These are phyloP conservation scores for Lepraria neglecta DNA, from an alignment of 495 filamentous ascomycete genomes.

Conservation along the genomic window DNA sequence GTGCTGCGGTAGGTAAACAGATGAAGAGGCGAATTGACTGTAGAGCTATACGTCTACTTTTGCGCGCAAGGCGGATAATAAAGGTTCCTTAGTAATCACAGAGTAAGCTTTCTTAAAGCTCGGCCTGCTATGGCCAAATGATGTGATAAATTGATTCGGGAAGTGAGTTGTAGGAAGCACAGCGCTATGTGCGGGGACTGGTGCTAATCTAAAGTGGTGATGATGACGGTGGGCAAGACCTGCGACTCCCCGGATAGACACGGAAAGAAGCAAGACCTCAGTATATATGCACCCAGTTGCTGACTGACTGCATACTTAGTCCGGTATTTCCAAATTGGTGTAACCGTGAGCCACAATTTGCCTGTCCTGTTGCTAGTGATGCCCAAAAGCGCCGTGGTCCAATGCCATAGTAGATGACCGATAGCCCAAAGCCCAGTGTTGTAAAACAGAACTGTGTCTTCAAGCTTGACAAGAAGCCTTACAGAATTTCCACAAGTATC, in stretches of 20 bases:
- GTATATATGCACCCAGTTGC: neutral
- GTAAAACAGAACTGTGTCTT: neutral
- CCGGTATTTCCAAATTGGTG: neutral
- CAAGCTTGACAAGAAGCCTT: neutral
- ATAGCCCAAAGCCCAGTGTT: neutral
- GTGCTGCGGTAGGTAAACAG: neutral
- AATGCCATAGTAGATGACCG: neutral
- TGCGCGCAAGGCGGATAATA: neutral
- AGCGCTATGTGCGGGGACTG: neutral
- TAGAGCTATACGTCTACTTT: slow-evolving; percentile 2
- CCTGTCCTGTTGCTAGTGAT: neutral
- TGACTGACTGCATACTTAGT: neutral
- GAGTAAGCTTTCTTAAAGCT: neutral
- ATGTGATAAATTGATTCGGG: neutral
- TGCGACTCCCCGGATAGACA: neutral
- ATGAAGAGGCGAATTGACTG: neutral
- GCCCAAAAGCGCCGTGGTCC: neutral
- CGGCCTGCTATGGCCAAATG: neutral
- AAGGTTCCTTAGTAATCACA: slow-evolving; percentile 12
- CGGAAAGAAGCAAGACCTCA: neutral
- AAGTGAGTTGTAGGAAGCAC: neutral
- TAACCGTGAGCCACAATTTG: neutral
- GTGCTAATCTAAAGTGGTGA: neutral
- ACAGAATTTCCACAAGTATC: neutral
- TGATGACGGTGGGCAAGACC: neutral